Evolutionary conservation across 2,329 filamentous ascomycete genomes (phyloP), one percentile per base, ranked within the genome.

Genomic region (Tolypocladium cylindrosporum): DNA sequence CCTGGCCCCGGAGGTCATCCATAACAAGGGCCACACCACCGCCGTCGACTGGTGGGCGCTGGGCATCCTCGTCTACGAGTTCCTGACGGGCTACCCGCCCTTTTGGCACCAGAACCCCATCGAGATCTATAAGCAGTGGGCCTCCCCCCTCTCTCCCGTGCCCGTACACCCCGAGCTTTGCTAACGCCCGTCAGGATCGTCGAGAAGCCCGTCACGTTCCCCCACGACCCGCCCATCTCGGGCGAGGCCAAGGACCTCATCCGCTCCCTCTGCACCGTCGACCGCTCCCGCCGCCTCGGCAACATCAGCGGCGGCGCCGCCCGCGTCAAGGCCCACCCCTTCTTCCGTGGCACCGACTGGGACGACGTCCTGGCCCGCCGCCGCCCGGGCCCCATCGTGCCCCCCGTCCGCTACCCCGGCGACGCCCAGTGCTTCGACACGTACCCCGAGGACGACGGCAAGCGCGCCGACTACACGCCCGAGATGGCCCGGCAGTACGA

Each of bases 21-120:
- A 90, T 63, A 91, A 90, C 69, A 91, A 90, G 69, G 89, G 88
- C 14, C 85, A 88, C 67, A 86, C 83, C 3, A 85, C 83, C 2
- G 88, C 89, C 16, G 89, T 93, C 41, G 89, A 93, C 75, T 93
- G 89, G 89, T 93, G 90, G 90, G 89, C 90, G 0, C 78, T 94
- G 64, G 90, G 90, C 34, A 91, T 93, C 63, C 73, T 94, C 58
- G 86, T 93, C 59, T 93, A 91, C 71, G 90, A 94, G 69, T 93
- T 93, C 68, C 75, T 93, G 54, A 91, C 90, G 11, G 90, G 90
- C 36, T 91, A 92, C 67, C 90, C 90, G 16, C 90, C 90, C 0
- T 94, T 93, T 69, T 94, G 89, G 88, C 87, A 92, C 68, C 86
- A 90, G 63, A 93, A 91, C 63, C 89, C 89, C 1, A 89, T 93